Conservation (phyloP, 768 basidiomycete genomes). For the Kwoniella dendrophila region DNA sequence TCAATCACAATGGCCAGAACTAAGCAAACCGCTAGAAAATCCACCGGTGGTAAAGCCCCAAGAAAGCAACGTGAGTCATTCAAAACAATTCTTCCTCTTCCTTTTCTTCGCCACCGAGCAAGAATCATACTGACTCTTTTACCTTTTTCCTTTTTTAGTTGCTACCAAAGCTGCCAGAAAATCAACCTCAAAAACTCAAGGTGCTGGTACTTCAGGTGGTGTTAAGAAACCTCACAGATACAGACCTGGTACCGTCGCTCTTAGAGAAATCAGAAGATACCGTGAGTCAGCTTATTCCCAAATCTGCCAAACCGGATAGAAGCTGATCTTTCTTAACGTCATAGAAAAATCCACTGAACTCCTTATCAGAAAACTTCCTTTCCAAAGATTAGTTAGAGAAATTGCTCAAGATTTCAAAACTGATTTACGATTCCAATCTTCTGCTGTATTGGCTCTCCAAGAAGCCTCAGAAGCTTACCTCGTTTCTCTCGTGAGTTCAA, state of each 20-base stretch:
- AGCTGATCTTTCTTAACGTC: constrained; percentile 6
- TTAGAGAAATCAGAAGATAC: constrained; percentile 62
- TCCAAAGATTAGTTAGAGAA: constrained; percentile 94
- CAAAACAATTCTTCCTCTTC: constrained; percentile 62
- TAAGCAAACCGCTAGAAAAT: constrained; percentile 90
- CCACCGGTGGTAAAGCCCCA: constrained; percentile 78
- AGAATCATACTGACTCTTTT: constrained; percentile 6
- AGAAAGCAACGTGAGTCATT: constrained; percentile 57
- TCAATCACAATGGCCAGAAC: constrained; percentile 57
- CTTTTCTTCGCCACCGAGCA: neutral
- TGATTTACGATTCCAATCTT: constrained; percentile 86
- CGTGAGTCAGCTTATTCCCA: constrained; percentile 44
- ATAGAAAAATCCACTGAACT: constrained; percentile 80
- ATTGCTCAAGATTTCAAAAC: constrained; percentile 95
- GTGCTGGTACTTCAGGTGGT: constrained; percentile 61
- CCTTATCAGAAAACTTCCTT: constrained; percentile 98
- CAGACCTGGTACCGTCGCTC: constrained; percentile 61
- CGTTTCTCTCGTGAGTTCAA: constrained; percentile 58
- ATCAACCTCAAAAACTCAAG: constrained; percentile 48
- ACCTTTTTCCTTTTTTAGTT: constrained; percentile 47
- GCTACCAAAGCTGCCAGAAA: constrained; percentile 66
- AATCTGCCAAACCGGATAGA: neutral
- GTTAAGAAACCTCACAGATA: constrained; percentile 83
- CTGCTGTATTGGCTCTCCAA: constrained; percentile 89
- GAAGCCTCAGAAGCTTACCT: constrained; percentile 75